Evolutionary conservation across 306 rosid species (phyloP), one percentile per base, ranked within the genome.

Genomic region (Acacia acuminata): DNA sequence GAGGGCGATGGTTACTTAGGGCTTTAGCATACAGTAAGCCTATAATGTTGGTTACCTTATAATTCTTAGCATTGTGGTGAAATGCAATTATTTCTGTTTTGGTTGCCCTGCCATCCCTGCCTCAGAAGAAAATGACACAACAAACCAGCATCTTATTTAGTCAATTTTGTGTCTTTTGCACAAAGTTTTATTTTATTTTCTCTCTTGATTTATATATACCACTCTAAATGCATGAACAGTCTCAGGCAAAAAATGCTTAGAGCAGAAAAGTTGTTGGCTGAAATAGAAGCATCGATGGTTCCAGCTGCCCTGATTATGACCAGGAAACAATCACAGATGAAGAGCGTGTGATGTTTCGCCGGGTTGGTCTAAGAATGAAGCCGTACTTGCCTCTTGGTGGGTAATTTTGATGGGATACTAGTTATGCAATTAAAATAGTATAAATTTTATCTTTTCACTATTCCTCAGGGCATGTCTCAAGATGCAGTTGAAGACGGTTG

Each of bases 271-370:
- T 86, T 94, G 71, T 85, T 91, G 60, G 73, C 88, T 71, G 92
- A 88, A 85, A 85, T 94, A 77, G 97, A 94, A 87, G 90, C 87
- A 5, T 92, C 96, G 43, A 82, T 96, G 94, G 81, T 94, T 82
- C 98, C 94, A 79, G 89, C 88, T 61, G 90, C 79, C 94, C 97
- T 73, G 97, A 91, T 88, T 84, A 88, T 79, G 94, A 92, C 82
- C 93, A 90, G 83, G 99, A 96, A 90, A 91, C 97, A 81, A 88
- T 94, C 79, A 92, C 99, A 71, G 99, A 96, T 82, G 98, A 95
- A 91, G 99, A 96, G 71, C 89, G 98, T 2, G 92, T 86, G 79
- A 96, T 92, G 98, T 91, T 96, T 75, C 94, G 97, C 69, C 80
- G 88, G 56, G 92, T 94, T 90, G 99, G 98, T 85, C 91, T 94